Percentiles rank a stretch among this genome's conserved stretches.
Evolutionary conservation across 306 rosid genomes (phyloP).

Genomic region (barrel medic (Medicago truncatula)): MtrunA17r5.0-ANR NC_053047.1:42729501-42730000

Average conservation of each 20-base stretch:
- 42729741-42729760: too few species aligned
- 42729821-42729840: conserved; percentile 71
- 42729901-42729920: too few species aligned
- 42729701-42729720: too few species aligned
- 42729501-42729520: conserved; percentile 53
- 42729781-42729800: background rate
- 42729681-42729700: too few species aligned
- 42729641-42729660: too few species aligned
- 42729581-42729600: conserved; percentile 81
- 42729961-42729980: background rate
- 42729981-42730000: conserved; percentile 52
- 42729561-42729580: conserved; percentile 74
- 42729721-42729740: background rate
- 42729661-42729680: too few species aligned
- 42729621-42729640: too few species aligned
- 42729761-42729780: background rate
- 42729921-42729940: too few species aligned
- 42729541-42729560: conserved; percentile 69
- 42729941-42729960: too few species aligned
- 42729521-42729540: conserved; percentile 54
- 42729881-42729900: conserved; percentile 51
- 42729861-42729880: conserved; percentile 82
- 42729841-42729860: conserved; percentile 73
- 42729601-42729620: conserved; percentile 48
- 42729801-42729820: conserved; percentile 70